Conservation (phyloP, 2,329 filamentous ascomycete species). For the Trichoderma sp. region DNA sequence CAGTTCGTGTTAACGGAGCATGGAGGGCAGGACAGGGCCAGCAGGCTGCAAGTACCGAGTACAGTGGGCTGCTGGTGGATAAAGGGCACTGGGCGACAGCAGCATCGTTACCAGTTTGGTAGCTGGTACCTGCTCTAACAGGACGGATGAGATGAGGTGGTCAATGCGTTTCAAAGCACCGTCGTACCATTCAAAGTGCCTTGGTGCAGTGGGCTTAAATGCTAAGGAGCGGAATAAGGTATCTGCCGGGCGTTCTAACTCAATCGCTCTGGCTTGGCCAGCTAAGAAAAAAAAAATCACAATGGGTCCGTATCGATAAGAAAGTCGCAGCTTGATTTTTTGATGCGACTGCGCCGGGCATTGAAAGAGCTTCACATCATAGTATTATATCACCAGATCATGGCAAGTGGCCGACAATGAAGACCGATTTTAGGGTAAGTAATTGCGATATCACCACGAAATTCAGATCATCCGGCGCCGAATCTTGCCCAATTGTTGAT, state of each 20-base stretch:
- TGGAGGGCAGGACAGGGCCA: not conserved
- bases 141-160: constrained; percentile 25
- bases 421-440: constrained; percentile 95
- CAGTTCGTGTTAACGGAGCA: constrained; percentile 19
- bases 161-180: constrained; percentile 27
- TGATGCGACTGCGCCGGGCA: constrained; percentile 24
- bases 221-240: constrained; percentile 38
- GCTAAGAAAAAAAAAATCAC: constrained; percentile 26
- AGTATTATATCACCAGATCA: constrained; percentile 30
- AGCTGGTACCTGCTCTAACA: not conserved
- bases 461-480: too few species aligned
- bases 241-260: constrained; percentile 33
- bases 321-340: constrained; percentile 27
- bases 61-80: not conserved
- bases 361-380: constrained; percentile 13
- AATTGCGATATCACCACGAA: not conserved
- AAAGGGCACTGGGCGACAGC: not conserved
- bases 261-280: not conserved
- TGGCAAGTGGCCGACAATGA: constrained; percentile 68
- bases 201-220: constrained; percentile 25
- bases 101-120: not conserved
- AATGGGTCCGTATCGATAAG: constrained; percentile 32
- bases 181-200: constrained; percentile 26
- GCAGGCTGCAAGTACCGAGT: not conserved
- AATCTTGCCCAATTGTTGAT: not conserved